phyloP scores from a whole-genome alignment of 2,329 filamentous ascomycete species.

The Macrophomina phaseolina region DNA sequence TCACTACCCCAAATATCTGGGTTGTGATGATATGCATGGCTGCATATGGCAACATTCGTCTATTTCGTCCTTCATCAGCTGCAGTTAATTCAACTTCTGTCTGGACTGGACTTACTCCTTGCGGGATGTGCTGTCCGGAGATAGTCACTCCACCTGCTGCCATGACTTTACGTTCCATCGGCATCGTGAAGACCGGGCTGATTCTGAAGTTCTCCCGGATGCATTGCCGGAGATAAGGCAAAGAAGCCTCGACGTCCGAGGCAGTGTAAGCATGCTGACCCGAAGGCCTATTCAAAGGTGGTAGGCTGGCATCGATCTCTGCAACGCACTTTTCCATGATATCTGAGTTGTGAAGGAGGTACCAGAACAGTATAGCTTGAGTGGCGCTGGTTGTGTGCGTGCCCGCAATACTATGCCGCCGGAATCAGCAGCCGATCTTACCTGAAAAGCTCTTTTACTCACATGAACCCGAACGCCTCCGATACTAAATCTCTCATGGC shows the following conservation, averaged over 20 bases:
- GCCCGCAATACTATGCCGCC: constrained; percentile 36
- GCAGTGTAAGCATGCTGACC: constrained; percentile 35
- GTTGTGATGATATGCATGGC: constrained; percentile 33
- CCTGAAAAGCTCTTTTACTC: neutral
- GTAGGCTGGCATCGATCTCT: constrained; percentile 31
- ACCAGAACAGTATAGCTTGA: constrained; percentile 38
- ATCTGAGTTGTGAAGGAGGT: constrained; percentile 40
- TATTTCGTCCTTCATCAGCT: constrained; percentile 14
- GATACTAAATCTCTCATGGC: constrained; percentile 40
- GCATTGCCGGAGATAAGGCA: constrained; percentile 34
- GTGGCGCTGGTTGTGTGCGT: constrained; percentile 43
- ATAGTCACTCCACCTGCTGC: constrained; percentile 35
- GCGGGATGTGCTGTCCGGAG: constrained; percentile 35
- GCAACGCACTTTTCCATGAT: constrained; percentile 33
- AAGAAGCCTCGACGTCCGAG: constrained; percentile 32
- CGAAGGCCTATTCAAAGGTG: neutral
- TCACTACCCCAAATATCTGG: constrained; percentile 27
- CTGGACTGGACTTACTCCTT: constrained; percentile 32
- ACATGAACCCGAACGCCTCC: constrained; percentile 46
- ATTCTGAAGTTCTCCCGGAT: constrained; percentile 44
- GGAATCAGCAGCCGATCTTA: neutral
- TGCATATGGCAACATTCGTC: constrained; percentile 41
- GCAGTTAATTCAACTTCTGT: too few species aligned
- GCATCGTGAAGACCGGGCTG: constrained; percentile 44
- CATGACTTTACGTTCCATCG: constrained; percentile 38